These are phyloP conservation scores for Termitomyces sp. DNA, from an alignment of 768 basidiomycete species.

Conservation along the genomic window DNA sequence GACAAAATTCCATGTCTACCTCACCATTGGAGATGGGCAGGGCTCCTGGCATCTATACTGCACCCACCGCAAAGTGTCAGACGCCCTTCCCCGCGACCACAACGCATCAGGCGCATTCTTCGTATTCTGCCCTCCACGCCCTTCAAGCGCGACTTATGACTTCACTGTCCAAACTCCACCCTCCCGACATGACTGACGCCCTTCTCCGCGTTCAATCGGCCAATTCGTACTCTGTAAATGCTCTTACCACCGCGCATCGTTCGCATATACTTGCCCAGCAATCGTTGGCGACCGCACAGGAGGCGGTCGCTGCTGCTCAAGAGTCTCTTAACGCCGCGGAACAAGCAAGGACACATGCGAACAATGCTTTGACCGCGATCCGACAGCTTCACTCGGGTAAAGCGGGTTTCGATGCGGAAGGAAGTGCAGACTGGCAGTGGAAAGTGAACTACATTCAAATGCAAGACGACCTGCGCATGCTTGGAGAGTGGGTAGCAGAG, in stretches of 20 bases:
- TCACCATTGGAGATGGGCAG: neutral
- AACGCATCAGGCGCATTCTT: slow-evolving; percentile 1
- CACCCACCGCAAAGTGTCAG: neutral
- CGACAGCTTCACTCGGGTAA: slow-evolving; percentile 11
- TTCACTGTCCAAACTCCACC: slow-evolving; percentile 17
- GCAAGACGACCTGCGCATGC: slow-evolving; percentile 14
- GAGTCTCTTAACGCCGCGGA: slow-evolving; percentile 22
- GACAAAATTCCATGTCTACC: neutral
- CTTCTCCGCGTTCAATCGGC: slow-evolving; percentile 20
- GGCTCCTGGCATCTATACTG: neutral
- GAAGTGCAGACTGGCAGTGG: slow-evolving; percentile 11
- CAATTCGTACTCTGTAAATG: slow-evolving; percentile 19
- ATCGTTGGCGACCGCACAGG: slow-evolving; percentile 23
- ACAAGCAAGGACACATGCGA: slow-evolving; percentile 17
- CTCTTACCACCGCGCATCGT: slow-evolving; percentile 21
- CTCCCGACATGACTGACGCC: slow-evolving; percentile 15
- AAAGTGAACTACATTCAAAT: slow-evolving; percentile 5
- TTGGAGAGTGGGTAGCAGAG: slow-evolving; percentile 15
- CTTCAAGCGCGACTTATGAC: slow-evolving; percentile 20
- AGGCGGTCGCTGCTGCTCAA: slow-evolving; percentile 24
- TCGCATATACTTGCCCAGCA: slow-evolving; percentile 27
- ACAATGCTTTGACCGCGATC: slow-evolving; percentile 21
- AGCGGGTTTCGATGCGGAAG: neutral
- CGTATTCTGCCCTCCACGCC: slow-evolving; percentile 16
- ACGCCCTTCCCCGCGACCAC: neutral